Evolutionary conservation across 768 basidiomycete genomes (phyloP).

Genomic region (Xerocomus brunneocitrinus): DNA sequence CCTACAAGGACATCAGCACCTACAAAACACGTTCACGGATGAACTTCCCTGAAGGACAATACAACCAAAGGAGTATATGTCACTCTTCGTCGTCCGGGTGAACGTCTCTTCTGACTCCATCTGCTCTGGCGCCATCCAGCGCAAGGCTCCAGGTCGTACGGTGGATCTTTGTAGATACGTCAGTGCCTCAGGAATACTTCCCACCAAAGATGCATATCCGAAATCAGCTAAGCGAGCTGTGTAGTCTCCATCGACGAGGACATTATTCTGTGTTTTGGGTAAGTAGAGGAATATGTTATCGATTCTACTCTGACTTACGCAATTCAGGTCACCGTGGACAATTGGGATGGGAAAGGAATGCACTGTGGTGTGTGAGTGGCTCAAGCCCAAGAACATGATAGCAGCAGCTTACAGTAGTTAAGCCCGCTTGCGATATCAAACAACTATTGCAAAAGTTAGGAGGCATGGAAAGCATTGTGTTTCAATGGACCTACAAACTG

Average conservation of each 20-base stretch:
- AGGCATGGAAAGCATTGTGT: constrained; percentile 8
- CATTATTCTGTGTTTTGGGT: not conserved
- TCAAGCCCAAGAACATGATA: not conserved
- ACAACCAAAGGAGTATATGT: not conserved
- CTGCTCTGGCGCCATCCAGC: not conserved
- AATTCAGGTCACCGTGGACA: not conserved
- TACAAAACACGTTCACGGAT: not conserved
- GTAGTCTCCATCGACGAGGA: not conserved
- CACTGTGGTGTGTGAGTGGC: not conserved
- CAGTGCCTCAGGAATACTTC: not conserved
- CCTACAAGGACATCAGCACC: not conserved
- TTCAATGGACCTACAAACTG: constrained; percentile 10
- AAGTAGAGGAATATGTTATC: not conserved
- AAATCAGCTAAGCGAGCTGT: not conserved
- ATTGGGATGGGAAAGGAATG: constrained; percentile 4
- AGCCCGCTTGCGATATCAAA: constrained; percentile 12
- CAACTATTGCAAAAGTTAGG: constrained; percentile 18
- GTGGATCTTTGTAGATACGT: not conserved
- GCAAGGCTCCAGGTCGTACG: not conserved
- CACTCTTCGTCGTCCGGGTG: not conserved
- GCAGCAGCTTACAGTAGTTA: not conserved
- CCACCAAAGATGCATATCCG: not conserved
- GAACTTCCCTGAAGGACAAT: not conserved
- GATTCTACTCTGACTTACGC: not conserved
- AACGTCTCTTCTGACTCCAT: not conserved